phyloP scores from a whole-genome alignment of 495 filamentous ascomycete genomes.

The Thermochaetoides thermophila region DNA sequence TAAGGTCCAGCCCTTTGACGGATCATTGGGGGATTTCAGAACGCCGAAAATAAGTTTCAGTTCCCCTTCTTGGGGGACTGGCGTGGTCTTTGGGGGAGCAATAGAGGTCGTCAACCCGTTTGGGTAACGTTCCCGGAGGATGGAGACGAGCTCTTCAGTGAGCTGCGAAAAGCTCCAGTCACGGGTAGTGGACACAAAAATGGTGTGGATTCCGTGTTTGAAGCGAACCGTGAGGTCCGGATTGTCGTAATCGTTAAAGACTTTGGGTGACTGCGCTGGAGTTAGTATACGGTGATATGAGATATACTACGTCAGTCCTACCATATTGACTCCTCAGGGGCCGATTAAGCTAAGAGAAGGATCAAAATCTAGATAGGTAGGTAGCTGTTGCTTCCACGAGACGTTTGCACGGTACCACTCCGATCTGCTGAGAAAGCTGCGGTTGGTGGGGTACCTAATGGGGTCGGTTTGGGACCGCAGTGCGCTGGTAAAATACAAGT shows the following conservation, averaged over 20 bases:
- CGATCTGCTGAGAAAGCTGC: no score
- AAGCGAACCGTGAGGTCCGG: constrained; percentile 53
- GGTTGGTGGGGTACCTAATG: no score
- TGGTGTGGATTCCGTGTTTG: constrained; percentile 64
- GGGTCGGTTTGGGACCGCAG: no score
- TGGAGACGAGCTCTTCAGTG: constrained; percentile 49
- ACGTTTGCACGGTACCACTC: no score
- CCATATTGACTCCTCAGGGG: no score
- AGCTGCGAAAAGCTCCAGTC: constrained; percentile 43
- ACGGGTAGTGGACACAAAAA: constrained; percentile 55
- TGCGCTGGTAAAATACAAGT: no score
- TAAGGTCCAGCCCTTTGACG: constrained; percentile 25
- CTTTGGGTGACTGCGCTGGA: constrained; percentile 1
- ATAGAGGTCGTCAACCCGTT: constrained; percentile 24
- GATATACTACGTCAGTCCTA: no score
- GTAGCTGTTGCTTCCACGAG: no score
- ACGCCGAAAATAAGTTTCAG: constrained; percentile 28
- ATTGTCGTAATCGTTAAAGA: constrained; percentile 12
- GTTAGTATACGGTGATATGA: background rate
- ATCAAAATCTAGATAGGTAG: no score
- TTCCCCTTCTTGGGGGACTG: constrained; percentile 21
- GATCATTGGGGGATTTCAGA: constrained; percentile 18
- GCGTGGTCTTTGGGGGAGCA: constrained; percentile 8
- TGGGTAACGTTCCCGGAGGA: constrained; percentile 33
- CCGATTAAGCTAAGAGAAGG: no score